Evolutionary conservation across 805 yeast genomes (phyloP).

Genomic region (Nakazawaea holstii): DNA sequence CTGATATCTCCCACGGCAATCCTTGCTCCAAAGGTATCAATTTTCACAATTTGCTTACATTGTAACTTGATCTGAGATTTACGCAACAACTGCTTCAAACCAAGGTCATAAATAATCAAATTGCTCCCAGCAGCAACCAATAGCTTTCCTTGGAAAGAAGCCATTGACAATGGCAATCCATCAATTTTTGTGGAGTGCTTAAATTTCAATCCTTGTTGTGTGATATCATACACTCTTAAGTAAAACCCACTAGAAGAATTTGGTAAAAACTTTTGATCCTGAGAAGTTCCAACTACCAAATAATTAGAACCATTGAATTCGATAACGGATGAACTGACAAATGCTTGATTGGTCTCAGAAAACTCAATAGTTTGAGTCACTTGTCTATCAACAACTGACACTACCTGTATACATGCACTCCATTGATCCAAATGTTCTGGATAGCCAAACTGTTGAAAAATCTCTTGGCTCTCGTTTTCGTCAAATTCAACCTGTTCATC

Average conservation of each 20-base stretch:
- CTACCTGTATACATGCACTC: slow-evolving; percentile 52
- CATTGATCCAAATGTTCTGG: slow-evolving; percentile 25
- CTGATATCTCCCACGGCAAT: slow-evolving; percentile 68
- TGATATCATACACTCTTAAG: slow-evolving; percentile 32
- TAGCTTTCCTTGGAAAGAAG: slow-evolving; percentile 52
- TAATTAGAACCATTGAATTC: slow-evolving; percentile 21
- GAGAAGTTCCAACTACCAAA: slow-evolving; percentile 42
- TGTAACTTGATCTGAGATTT: slow-evolving; percentile 47
- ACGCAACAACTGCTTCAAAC: slow-evolving; percentile 71
- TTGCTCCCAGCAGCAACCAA: slow-evolving; percentile 51
- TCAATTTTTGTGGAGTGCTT: slow-evolving; percentile 60
- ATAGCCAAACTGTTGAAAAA: slow-evolving; percentile 43
- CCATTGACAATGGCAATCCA: slow-evolving; percentile 40
- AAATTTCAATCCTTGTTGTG: slow-evolving; percentile 31
- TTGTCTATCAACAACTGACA: slow-evolving; percentile 29
- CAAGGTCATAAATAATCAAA: slow-evolving; percentile 64
- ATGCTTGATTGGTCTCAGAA: slow-evolving; percentile 31
- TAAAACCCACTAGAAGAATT: slow-evolving; percentile 18
- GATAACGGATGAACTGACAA: slow-evolving; percentile 31
- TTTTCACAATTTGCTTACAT: slow-evolving; percentile 43
- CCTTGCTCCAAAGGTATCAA: slow-evolving; percentile 51
- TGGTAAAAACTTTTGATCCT: slow-evolving; percentile 26
- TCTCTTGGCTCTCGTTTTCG: slow-evolving; percentile 25
- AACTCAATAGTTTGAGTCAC: slow-evolving; percentile 41
- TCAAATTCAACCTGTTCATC: slow-evolving; percentile 23